Evolutionary conservation across 768 basidiomycete species (phyloP), one percentile per base, ranked within the genome.

Genomic region (Daedaleopsis sinensis): DNA sequence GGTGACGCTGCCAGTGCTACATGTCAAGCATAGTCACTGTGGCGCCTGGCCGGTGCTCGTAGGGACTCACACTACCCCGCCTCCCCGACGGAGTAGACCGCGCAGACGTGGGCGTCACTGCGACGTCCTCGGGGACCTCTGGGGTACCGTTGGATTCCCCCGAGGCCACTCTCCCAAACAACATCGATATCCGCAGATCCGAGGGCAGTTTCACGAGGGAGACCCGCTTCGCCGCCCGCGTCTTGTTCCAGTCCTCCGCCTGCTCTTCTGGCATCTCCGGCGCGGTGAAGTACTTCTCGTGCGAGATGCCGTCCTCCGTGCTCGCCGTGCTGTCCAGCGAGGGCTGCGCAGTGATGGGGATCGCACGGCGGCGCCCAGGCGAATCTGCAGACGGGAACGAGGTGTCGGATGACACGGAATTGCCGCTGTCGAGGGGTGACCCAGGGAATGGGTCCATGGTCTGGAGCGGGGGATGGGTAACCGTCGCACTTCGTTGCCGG

Each of bases 211-310:
- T 82, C 47, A 93, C 89, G 46, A 94, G 78, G 11, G 92, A 94
- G 10, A 94, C 93, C 10, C 93, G 88, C 66, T 92, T 90, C 15
- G 91, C 92, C 38, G 88, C 89, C 51, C 88, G 86, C 1, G 93
- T 95, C 72, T 87, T 87, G 74, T 91, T 80, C 93, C 93, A 95
- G 54, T 89, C 88, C 71, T 94, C 93, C n/a, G 93, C 92, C 72
- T 88, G 81, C 71, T 93, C 91, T 48, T 82, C 81, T 27, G 72
- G 71, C 21, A 70, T 76, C 68, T 87, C 85, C 18, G 72, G 72
- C 35, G 77, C 78, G 23, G 78, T 79, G 64, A 75, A 78, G 66
- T 78, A 79, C 53, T 75, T 79, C 65, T 85, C 83, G 58, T 81
- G 84, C 9, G 54, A 8, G n/a, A 24, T 48, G 3, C 36, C 49